Evolutionary conservation across 225 moss, liverwort and hornwort species (phyloP), one percentile per base, ranked within the genome.

Genomic region (Neckera pumila): DNA sequence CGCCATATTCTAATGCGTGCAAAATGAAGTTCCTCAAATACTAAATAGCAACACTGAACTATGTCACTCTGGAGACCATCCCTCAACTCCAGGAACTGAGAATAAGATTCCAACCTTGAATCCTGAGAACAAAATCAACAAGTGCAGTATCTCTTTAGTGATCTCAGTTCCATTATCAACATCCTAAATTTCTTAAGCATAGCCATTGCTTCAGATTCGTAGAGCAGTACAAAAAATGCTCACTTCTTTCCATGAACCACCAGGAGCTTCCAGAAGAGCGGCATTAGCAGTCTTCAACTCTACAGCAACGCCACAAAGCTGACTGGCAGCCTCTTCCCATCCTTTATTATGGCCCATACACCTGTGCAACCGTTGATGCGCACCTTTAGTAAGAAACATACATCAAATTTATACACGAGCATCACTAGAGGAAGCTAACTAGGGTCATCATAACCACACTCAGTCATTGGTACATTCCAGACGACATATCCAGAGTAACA

Each of bases 301-400:
- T 81, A 99, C 93, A 85, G 90, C 89, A 83, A 96, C 85, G 75
- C 99, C 99, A 87, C 95, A 95, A 51, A 97, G 91, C 49, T 94
- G 83, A 79, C 94, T 97, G 38, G 99, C 99, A 90, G 99, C 99
- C 92, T 99, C 99, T 95, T 99, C 99, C 99, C 97, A 99, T 43
- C 99, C 99, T 89, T 89, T 95, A 60, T 99, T 99, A 87, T 99
- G 99, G 45, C 99, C 99, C 99, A 99, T 99, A 89, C 99, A 99
- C 97, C 97, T 99, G 92, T 80, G 69, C 87, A 94, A 81, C 82
- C 86, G 84, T 90, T 47, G 56, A 74, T 28, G 71, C 45, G 12
- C 33, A 72, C 33, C 63, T 62, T 85, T 40, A 80, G 71, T 56
- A 54, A 76, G 56, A 80, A 51, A 42, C 10, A 21, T 63, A 79